phyloP scores from a whole-genome alignment of 768 basidiomycete species.

The Thelephora aurantiotincta region DNA sequence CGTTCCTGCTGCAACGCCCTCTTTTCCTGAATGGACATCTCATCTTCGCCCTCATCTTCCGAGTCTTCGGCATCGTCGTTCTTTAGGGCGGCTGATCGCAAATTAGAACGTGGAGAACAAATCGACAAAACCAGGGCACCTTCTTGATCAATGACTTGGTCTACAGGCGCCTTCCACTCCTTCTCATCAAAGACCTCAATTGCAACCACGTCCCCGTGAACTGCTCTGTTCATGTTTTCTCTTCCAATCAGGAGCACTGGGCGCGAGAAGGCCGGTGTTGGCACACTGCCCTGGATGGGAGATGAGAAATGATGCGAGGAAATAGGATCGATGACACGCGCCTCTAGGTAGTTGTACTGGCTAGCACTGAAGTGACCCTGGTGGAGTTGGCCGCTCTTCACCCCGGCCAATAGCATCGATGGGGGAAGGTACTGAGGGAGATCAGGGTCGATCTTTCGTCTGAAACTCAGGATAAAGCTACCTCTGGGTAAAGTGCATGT shows the following conservation, averaged over 20 bases:
- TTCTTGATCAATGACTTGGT: constrained; percentile 92
- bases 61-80: constrained; percentile 81
- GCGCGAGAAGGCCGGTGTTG: constrained; percentile 57
- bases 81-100: constrained; percentile 50
- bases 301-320: neutral
- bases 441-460: neutral
- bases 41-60: constrained; percentile 35
- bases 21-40: constrained; percentile 17
- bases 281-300: constrained; percentile 55
- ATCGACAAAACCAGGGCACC: constrained; percentile 26
- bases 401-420: constrained; percentile 59
- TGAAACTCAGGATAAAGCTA: constrained; percentile 15
- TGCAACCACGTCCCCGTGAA: constrained; percentile 86
- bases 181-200: constrained; percentile 76
- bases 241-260: constrained; percentile 77
- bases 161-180: constrained; percentile 86
- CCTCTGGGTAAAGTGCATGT: constrained; percentile 64
- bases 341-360: constrained; percentile 92
- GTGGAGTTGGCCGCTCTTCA: constrained; percentile 72
- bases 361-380: constrained; percentile 95
- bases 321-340: constrained; percentile 16
- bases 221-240: constrained; percentile 91
- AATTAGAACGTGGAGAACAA: constrained; percentile 2
- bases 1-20: constrained; percentile 13
- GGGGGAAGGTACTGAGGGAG: constrained; percentile 59